A percentile compares a stretch with the other conserved stretches of the same genome.
These are phyloP conservation scores for Elsinoe perseae DNA, from an alignment of 2,329 filamentous ascomycete species.

Conservation along the genomic window DNA sequence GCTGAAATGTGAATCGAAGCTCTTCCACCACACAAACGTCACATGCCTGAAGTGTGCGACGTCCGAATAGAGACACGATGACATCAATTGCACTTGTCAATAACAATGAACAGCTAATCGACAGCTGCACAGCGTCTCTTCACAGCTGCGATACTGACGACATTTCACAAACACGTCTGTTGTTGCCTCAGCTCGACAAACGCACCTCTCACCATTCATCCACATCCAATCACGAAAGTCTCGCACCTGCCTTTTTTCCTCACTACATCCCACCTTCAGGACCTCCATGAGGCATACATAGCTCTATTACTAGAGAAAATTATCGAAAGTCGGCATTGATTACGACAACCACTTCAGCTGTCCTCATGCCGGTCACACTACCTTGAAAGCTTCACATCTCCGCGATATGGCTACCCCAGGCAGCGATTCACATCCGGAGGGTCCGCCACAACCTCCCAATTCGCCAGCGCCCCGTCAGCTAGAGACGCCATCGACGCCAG, in stretches of 20 bases:
- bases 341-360: background rate
- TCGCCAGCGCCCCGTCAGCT: background rate
- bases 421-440: background rate
- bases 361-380: background rate
- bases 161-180: conserved; percentile 8
- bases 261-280: background rate
- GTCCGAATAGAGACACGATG: background rate
- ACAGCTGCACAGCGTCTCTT: background rate
- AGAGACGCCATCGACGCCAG: background rate
- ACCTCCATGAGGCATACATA: background rate
- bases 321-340: background rate
- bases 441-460: background rate
- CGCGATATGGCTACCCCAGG: background rate
- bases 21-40: background rate
- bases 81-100: background rate
- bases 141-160: background rate
- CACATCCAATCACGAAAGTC: background rate
- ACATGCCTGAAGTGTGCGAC: background rate
- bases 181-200: conserved; percentile 14
- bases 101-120: background rate
- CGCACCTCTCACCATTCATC: background rate
- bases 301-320: background rate
- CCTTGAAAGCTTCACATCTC: background rate
- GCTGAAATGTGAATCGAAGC: conserved; percentile 2
- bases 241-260: background rate